Evolutionary conservation across 129 eudicot species (phyloP), one percentile per base, ranked within the genome.

Genomic region (Arctium minus): DNA sequence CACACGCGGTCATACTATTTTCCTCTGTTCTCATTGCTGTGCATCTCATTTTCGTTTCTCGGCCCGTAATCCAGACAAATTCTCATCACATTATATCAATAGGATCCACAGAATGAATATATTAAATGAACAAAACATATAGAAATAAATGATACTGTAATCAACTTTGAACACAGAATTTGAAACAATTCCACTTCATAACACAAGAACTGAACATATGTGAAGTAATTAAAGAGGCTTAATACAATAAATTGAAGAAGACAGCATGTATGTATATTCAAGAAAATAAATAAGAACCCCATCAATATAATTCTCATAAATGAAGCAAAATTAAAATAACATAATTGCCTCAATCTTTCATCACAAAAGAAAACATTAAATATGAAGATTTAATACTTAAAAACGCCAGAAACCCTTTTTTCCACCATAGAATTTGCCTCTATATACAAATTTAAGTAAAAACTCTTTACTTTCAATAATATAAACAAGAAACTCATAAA

Each of bases 241-340:
- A 37, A 37, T 53, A 27, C 65, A 53, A 60, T 60, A 60, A 37
- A 38, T n/a, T 73, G 6, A 38, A 73, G 33, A 72, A 72, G 12
- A 6, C 12, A 72, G 29, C n/a, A 73, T 73, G 53, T 39, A 39
- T 68, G 44, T 40, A 69, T 42, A 69, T 29, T 39, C 17, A 69
- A 42, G 32, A 80, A 56, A 80, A 72, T 18, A 33, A 56, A 70
- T 38, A 71, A 71, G 29, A 71, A 70, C 15, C 70, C 82, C 39
- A 79, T 40, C 65, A 40, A 32, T 68, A 39, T 31, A 65, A 78
- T 62, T 10, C 13, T 42, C 27, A n/a, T 39, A 64, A 60, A 11
- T 60, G 8, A 74, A 18, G 12, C 50, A 27, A 62, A 60, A 35
- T 15, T 1, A 79, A 68, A 11, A 68, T 3, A 79, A 56, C 40